Conservation (phyloP, 129 eudicot species). For the Flaveria sonorensis region DNA sequence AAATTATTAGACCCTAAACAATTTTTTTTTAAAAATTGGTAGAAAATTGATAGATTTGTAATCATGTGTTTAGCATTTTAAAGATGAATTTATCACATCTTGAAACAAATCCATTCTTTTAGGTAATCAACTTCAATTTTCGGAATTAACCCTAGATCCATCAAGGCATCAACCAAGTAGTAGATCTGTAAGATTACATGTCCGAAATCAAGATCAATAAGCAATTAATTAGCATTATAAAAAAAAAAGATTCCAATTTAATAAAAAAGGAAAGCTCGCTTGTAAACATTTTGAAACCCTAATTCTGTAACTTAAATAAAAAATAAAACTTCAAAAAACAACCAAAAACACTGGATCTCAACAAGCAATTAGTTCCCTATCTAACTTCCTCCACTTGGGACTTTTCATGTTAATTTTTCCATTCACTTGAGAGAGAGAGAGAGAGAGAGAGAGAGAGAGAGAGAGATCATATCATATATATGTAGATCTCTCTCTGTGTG, state of each 20-base stretch:
- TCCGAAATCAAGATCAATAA: neutral
- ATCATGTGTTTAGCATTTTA: no score
- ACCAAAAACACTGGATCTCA: neutral
- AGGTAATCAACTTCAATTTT: no score
- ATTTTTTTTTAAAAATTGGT: no score
- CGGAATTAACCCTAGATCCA: no score
- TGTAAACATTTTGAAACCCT: constrained; percentile 17
- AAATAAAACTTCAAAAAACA: neutral
- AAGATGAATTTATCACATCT: neutral
- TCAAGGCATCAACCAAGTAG: no score
- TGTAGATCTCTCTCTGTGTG: neutral
- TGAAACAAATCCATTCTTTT: neutral
- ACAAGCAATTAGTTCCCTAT: neutral
- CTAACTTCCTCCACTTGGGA: no score
- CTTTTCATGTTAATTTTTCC: no score
- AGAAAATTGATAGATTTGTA: neutral
- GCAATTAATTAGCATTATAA: neutral
- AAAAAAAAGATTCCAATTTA: no score
- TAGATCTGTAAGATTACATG: no score
- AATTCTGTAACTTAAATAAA: neutral
- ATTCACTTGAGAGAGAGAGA: neutral
- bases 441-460: neutral
- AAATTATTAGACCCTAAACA: neutral
- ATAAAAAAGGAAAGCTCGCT: neutral
- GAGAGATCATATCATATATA: neutral